Evolutionary conservation across 2,329 filamentous ascomycete genomes (phyloP).

Genomic region (Penicillium corylophilum): DNA sequence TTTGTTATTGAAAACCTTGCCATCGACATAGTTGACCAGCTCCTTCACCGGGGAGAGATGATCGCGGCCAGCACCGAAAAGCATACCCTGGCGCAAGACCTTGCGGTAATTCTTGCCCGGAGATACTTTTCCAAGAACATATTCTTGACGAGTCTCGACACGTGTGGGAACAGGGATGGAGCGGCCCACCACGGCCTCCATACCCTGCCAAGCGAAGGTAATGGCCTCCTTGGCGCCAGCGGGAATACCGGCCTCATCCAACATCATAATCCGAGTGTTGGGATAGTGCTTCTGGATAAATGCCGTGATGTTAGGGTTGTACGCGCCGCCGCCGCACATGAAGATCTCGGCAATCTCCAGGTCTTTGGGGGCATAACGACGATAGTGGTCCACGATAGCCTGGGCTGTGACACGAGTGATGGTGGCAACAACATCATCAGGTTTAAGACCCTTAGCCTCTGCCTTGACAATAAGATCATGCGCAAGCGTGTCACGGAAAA

Average conservation of each 20-base stretch:
- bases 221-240: conserved; percentile 60
- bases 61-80: conserved; percentile 49
- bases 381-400: conserved; percentile 49
- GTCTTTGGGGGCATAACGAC: conserved; percentile 47
- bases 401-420: conserved; percentile 61
- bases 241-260: conserved; percentile 59
- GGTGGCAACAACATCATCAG: conserved; percentile 57
- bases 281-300: conserved; percentile 54
- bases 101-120: conserved; percentile 56
- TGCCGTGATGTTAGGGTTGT: conserved; percentile 57
- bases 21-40: conserved; percentile 52
- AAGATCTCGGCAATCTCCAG: conserved; percentile 56
- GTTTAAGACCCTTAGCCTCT: conserved; percentile 44
- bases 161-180: conserved; percentile 55
- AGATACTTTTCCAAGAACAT: conserved; percentile 56
- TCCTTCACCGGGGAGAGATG: conserved; percentile 50
- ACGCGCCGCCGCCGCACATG: conserved; percentile 60
- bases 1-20: conserved; percentile 51
- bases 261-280: conserved; percentile 51
- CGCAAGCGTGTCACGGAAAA: conserved; percentile 59
- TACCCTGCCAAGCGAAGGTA: conserved; percentile 61
- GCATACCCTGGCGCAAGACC: conserved; percentile 54
- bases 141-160: conserved; percentile 53
- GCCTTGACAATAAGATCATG: conserved; percentile 53
- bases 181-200: conserved; percentile 59